Percentiles rank a stretch among this genome's conserved stretches.
phyloP scores from a whole-genome alignment of 2,329 filamentous ascomycete species.

The Arthrobotrys entomopaga region DNA sequence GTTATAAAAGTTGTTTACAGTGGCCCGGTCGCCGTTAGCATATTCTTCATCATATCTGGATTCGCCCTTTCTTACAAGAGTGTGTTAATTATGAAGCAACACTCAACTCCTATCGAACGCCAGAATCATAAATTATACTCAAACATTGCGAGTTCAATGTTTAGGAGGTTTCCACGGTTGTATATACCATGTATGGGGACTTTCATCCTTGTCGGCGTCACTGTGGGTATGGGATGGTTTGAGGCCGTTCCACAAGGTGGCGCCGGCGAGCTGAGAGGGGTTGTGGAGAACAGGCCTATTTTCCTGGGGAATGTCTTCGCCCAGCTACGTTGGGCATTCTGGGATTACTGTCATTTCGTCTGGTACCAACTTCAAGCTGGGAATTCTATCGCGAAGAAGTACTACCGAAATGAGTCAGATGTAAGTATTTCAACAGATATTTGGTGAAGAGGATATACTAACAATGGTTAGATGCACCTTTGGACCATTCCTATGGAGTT shows the following conservation, averaged over 20 bases:
- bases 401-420: conserved; percentile 10
- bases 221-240: conserved; percentile 19
- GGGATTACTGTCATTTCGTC: conserved; percentile 4
- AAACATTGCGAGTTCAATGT: conserved; percentile 18
- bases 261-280: background rate
- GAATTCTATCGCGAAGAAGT: background rate
- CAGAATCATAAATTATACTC: conserved; percentile 1
- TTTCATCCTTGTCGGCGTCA: conserved; percentile 8
- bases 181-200: conserved; percentile 11
- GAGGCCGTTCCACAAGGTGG: background rate
- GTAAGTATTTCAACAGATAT: conserved; percentile 33
- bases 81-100: conserved; percentile 56
- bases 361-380: background rate
- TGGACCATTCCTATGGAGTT: conserved; percentile 67
- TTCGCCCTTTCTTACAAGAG: conserved; percentile 66
- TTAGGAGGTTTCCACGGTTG: background rate
- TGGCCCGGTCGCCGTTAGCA: conserved; percentile 66
- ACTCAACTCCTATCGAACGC: conserved; percentile 6
- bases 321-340: conserved; percentile 7
- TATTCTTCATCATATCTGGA: conserved; percentile 68
- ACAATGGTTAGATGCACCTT: conserved; percentile 60
- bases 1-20: conserved; percentile 64
- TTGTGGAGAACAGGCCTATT: conserved; percentile 5
- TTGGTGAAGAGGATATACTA: conserved; percentile 59
- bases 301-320: background rate